phyloP scores from a whole-genome alignment of 2,329 filamentous ascomycete genomes.

The Verticillium dahliae region DNA sequence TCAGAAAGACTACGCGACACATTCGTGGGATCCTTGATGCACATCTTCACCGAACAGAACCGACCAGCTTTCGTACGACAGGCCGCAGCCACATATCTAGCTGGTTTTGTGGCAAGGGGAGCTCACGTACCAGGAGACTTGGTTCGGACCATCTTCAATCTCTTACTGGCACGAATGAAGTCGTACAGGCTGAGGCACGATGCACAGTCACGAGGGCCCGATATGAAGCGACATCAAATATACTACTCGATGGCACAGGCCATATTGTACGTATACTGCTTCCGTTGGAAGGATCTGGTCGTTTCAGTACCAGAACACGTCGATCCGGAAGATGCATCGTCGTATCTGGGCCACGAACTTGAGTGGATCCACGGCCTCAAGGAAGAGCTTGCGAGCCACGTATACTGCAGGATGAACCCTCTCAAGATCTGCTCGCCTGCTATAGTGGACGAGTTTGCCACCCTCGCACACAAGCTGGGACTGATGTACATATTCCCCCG shows the following conservation, averaged over 20 bases:
- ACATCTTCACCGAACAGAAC: conserved; percentile 33
- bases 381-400: conserved; percentile 67
- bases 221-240: conserved; percentile 73
- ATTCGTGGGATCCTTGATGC: conserved; percentile 73
- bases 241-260: conserved; percentile 90
- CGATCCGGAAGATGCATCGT: conserved; percentile 55
- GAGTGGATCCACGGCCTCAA: conserved; percentile 71
- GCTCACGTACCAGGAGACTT: conserved; percentile 70
- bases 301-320: conserved; percentile 52
- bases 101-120: conserved; percentile 88
- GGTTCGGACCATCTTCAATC: conserved; percentile 75
- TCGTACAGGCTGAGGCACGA: conserved; percentile 68
- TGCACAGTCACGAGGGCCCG: conserved; percentile 70
- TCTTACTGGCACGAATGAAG: conserved; percentile 73
- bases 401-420: conserved; percentile 86
- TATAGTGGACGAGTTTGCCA: conserved; percentile 88
- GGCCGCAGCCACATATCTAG: conserved; percentile 83
- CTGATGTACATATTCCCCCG: conserved; percentile 87
- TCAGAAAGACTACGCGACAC: conserved; percentile 72
- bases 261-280: conserved; percentile 91
- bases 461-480: conserved; percentile 75
- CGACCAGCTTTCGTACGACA: conserved; percentile 53
- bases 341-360: conserved; percentile 64
- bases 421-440: conserved; percentile 88
- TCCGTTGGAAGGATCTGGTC: conserved; percentile 90